Evolutionary conservation across 2,329 filamentous ascomycete genomes (phyloP).

Genomic region (Didymella exigua): DNA sequence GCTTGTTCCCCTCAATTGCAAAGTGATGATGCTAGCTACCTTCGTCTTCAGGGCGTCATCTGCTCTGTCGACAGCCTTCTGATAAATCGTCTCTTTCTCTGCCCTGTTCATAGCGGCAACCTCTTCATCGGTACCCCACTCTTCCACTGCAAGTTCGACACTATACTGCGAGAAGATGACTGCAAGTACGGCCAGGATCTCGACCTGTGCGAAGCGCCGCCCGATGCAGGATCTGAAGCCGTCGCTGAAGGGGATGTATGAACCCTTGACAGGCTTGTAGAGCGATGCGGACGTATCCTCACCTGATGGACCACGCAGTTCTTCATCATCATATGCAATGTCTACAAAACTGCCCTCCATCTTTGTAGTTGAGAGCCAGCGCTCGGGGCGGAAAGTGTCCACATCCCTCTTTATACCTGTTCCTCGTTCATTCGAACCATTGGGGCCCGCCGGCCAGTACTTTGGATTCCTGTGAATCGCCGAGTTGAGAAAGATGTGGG

Average conservation of each 20-base stretch:
- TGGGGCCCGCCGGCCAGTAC: conserved; percentile 66
- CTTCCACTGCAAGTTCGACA: conserved; percentile 70
- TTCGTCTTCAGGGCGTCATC: conserved; percentile 59
- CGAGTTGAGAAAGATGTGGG: conserved; percentile 60
- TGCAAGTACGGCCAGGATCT: conserved; percentile 60
- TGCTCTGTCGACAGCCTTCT: conserved; percentile 63
- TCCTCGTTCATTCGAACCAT: conserved; percentile 33
- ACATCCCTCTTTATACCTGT: conserved; percentile 55
- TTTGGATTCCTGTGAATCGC: conserved; percentile 71
- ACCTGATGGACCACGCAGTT: conserved; percentile 65
- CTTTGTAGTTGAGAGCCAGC: conserved; percentile 64
- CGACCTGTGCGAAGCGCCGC: conserved; percentile 62
- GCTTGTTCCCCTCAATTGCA: conserved; percentile 67
- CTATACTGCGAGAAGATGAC: conserved; percentile 63
- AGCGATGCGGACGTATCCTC: conserved; percentile 66
- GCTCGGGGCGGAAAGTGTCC: conserved; percentile 71
- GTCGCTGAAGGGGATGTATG: conserved; percentile 62
- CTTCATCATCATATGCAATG: conserved; percentile 54
- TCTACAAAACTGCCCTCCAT: conserved; percentile 39
- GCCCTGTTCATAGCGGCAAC: conserved; percentile 51
- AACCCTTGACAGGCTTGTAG: conserved; percentile 57
- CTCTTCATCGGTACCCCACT: conserved; percentile 51
- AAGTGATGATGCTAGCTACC: conserved; percentile 68
- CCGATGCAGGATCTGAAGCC: conserved; percentile 62
- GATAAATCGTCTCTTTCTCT: conserved; percentile 63